Base-by-base conservation (phyloP, 257 asterid species). In the Nicotiana knightiana region DNA sequence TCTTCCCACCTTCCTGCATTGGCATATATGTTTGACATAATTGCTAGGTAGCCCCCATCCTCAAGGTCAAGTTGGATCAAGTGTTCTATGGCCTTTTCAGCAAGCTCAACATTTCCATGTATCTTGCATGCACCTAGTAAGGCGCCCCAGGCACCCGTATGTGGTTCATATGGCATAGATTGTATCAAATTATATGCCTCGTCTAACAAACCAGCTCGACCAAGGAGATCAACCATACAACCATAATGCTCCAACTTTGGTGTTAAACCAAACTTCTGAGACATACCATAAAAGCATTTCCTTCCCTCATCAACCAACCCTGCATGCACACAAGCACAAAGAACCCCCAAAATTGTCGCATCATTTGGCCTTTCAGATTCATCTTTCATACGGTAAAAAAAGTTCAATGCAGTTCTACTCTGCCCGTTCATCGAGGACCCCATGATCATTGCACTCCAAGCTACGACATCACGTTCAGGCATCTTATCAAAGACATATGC, bases 181-280 rank as follows among this genome's bases (percentile, higher is more conserved):
- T 77, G 82, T 53, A 83, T 83, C 76, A 77, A 62, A 64, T 78
- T 21, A 65, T 77, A 83, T 0, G 85, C 85, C 65, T 83, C 82
- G 9, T 83, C 82, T 24, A 83, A 59, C 85, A 83, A 83, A 83
- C 85, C 79, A 77, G 85, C 82, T 76, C 85, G 78, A 51, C 85
- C 85, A 54, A 83, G 85, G 81, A 83, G 85, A 57, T 83, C 85
- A 66, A 83, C 85, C 79, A 83, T 77, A 68, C 85, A 83, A 77
- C 85, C 76, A 83, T 83, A 83, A 46, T 83, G 85, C 82, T 83
- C 85, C 73, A 83, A 35, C 54, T 83, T 79, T 63, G 85, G 82
- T 65, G 85, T 76, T 77, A 83, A 77, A 6, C 68, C 82, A 57
- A 83, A 62, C 51, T 83, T 67, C 37, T 21, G 35, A 63, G 35